Percentiles rank a stretch among this genome's conserved stretches.
These are phyloP conservation scores for Suillus paluster DNA, from an alignment of 768 basidiomycete species.

Conservation along the genomic window DNA sequence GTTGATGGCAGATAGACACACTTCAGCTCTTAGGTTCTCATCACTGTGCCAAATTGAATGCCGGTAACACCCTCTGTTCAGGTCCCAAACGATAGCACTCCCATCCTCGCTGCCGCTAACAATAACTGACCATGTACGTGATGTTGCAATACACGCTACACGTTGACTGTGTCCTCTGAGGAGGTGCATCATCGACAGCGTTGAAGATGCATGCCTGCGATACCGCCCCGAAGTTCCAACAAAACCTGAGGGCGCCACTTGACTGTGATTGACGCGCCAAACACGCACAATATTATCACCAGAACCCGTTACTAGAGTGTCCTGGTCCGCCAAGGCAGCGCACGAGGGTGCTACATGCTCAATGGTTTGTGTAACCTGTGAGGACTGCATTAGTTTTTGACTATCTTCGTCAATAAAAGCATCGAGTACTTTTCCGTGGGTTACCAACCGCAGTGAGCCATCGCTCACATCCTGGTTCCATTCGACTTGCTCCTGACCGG, in stretches of 20 bases:
- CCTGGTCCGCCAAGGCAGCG: conserved; percentile 76
- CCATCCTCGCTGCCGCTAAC: conserved; percentile 88
- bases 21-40: conserved; percentile 39
- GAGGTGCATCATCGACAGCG: conserved; percentile 61
- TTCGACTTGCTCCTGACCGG: conserved; percentile 69
- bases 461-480: conserved; percentile 54
- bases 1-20: conserved; percentile 78
- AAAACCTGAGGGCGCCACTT: conserved; percentile 27
- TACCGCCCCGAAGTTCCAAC: conserved; percentile 19
- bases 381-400: conserved; percentile 13
- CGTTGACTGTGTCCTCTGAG: conserved; percentile 80
- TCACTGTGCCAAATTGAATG: conserved; percentile 76
- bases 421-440: conserved; percentile 61
- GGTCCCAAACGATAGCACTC: conserved; percentile 87
- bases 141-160: conserved; percentile 71
- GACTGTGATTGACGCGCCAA: conserved; percentile 63
- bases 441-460: conserved; percentile 61
- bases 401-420: background rate
- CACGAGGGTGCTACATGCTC: conserved; percentile 76
- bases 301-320: conserved; percentile 79
- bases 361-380: conserved; percentile 72
- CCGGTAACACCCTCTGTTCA: conserved; percentile 82
- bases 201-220: conserved; percentile 30
- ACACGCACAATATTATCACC: conserved; percentile 81
- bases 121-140: conserved; percentile 79